Evolutionary conservation across 371 early-diverging fungal genomes (phyloP), one percentile per base, ranked within the genome.

Genomic region (Haplosporangium sp.): DNA sequence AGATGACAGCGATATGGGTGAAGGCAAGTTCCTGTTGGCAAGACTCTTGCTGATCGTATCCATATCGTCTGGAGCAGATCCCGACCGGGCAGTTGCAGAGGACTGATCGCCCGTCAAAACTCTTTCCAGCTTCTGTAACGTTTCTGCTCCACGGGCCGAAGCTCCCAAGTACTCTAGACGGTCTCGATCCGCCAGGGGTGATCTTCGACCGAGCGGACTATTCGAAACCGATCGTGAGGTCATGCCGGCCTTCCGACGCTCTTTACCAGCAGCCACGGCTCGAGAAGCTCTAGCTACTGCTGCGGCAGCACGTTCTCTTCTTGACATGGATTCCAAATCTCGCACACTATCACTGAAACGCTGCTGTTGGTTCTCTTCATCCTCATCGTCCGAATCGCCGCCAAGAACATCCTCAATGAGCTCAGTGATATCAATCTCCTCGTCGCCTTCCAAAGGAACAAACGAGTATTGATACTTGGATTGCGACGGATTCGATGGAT

Each of bases 331-430:
- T 18, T 69, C 64, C 23, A 66, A 21, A 6, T 58, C 60, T 21
- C 36, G 62, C 10, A 29, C 42, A 4, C 48, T 23, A 13, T 64
- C 64, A 10, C 50, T 6, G 7, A 6, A 16, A 6, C 58, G 62
- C 43, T 38, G 55, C 11, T 46, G 40, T 16, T 74, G 64, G 9
- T 65, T 64, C 29, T 74, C 71, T 2, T 82, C 82, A 14, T 73
- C 67, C 21, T 83, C 79, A 40, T 79, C 76, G 10, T 77, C 80
- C 9, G 74, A 68, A 16, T 73, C 74, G 42, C 71, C 81, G 1
- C 72, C 80, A 61, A 75, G 69, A 45, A 81, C 76, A 55, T 83
- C 81, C 48, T 83, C 83, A 54, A 83, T 73, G 23, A 83, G 74
- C 52, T 81, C 81, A 38, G 80, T 68, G 29, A 83, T 82, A 47